Conservation (phyloP, 73 alveolate genomes). For the Paramecium primaurelia region DNA sequence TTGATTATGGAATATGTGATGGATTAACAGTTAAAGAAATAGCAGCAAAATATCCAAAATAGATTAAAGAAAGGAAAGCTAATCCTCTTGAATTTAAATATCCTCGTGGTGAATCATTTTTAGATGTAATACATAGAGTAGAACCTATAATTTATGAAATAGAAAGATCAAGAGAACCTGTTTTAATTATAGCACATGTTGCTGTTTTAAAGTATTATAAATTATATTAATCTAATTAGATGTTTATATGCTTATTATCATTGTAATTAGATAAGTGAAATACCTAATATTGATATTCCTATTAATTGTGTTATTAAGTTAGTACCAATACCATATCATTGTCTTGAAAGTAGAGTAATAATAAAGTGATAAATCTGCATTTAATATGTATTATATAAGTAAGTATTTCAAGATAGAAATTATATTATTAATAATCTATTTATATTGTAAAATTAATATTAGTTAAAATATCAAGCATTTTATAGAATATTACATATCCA, state of each 20-base stretch:
- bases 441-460: not conserved
- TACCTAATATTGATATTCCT: conserved; percentile 8
- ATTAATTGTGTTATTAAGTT: not conserved
- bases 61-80: not conserved
- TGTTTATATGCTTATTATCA: conserved; percentile 67
- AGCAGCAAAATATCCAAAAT: conserved; percentile 25
- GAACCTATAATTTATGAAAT: conserved; percentile 62
- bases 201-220: conserved; percentile 41
- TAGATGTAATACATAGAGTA: conserved; percentile 64
- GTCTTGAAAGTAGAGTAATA: conserved; percentile 12
- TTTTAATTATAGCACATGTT: conserved; percentile 55
- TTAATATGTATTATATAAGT: not conserved
- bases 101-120: conserved; percentile 68
- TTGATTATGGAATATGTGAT: conserved; percentile 65
- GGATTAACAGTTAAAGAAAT: conserved; percentile 57
- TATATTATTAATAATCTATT: too few species aligned
- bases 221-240: not conserved
- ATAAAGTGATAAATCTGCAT: not conserved
- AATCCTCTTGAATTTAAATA: conserved; percentile 54
- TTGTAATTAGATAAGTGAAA: not conserved
- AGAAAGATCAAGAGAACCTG: conserved; percentile 58
- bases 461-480: conserved; percentile 14
- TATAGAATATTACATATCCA: not conserved
- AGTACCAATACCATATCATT: not conserved
- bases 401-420: not conserved